These are phyloP conservation scores for Yarrowia porcina DNA, from an alignment of 805 yeast genomes.

Conservation along the genomic window DNA sequence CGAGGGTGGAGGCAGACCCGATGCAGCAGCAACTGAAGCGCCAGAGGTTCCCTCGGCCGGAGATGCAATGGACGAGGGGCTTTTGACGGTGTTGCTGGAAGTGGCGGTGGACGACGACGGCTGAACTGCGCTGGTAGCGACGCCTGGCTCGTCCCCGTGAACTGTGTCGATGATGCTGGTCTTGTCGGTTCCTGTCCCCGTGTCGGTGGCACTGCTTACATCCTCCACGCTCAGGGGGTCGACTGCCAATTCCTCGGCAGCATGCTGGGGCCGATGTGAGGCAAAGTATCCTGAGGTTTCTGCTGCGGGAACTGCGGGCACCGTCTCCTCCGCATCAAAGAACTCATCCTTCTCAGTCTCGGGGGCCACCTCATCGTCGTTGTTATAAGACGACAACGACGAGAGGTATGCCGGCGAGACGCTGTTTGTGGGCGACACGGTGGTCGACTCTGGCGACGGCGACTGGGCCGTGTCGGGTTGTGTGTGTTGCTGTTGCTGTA, in stretches of 20 bases:
- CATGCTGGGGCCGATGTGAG: not conserved
- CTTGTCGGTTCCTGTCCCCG: constrained; percentile 1
- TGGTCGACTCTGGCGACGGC: constrained; percentile 1
- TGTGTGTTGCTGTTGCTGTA: not conserved
- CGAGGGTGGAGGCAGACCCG: not conserved
- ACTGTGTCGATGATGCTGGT: not conserved
- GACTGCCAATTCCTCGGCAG: not conserved
- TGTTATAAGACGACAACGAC: constrained; percentile 11
- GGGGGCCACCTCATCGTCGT: not conserved
- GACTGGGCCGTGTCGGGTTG: not conserved
- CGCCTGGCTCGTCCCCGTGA: not conserved
- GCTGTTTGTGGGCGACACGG: constrained; percentile 9
- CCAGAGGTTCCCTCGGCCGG: not conserved
- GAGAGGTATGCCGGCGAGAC: constrained; percentile 10
- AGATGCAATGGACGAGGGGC: constrained; percentile 12
- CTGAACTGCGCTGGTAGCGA: not conserved
- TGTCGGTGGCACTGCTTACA: constrained; percentile 3
- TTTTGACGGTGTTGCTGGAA: not conserved
- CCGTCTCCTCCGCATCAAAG: constrained; percentile 10
- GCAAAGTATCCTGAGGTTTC: not conserved
- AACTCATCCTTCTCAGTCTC: constrained; percentile 13
- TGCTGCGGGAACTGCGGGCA: not conserved
- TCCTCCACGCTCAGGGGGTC: constrained; percentile 8
- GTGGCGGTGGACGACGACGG: not conserved
- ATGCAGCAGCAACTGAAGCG: not conserved